A percentile compares a stretch with the other conserved stretches of the same genome.
Conservation (phyloP, 2,329 filamentous ascomycete species). For the Nectriaceae sp. region DNA sequence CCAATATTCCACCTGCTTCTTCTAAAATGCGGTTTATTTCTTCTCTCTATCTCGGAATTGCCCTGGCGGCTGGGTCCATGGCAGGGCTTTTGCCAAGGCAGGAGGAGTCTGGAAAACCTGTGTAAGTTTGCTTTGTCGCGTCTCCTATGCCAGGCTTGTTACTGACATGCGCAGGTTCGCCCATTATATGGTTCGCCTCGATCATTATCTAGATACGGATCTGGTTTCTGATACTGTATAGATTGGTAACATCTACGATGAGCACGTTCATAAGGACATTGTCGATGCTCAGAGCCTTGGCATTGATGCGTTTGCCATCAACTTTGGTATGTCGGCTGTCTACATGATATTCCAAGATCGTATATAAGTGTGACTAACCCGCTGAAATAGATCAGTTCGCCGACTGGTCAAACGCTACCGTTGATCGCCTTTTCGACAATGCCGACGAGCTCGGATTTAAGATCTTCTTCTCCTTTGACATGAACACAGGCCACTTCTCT, state of each 20-base stretch:
- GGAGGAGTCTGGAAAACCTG: conserved; percentile 2
- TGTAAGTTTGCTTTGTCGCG: conserved; percentile 3
- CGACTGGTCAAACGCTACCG: conserved; percentile 4
- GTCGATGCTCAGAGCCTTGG: conserved; percentile 6
- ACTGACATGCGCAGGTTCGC: conserved; percentile 1
- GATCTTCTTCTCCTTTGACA: conserved; percentile 14
- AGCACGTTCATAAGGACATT: conserved; percentile 5
- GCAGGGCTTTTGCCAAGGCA: conserved; percentile 1
- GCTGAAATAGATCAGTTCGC: conserved; percentile 6
- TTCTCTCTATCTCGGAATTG: not conserved
- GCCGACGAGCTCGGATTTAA: conserved; percentile 9
- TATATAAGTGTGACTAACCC: not conserved
- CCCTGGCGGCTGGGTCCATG: not conserved
- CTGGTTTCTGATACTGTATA: not conserved
- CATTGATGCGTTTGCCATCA: conserved; percentile 11
- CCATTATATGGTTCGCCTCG: conserved; percentile 7
- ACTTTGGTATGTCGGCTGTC: conserved; percentile 2
- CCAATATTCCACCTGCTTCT: too few relatives aligned
- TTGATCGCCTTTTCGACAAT: conserved; percentile 7
- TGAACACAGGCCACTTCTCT: conserved; percentile 5
- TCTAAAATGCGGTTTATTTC: not conserved
- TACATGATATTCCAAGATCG: not conserved
- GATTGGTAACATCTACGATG: conserved; percentile 4
- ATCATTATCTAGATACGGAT: not conserved
- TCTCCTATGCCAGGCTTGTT: not conserved